Conservation (phyloP, 2,329 filamentous ascomycete species). For the Trichoderma hamatum region DNA sequence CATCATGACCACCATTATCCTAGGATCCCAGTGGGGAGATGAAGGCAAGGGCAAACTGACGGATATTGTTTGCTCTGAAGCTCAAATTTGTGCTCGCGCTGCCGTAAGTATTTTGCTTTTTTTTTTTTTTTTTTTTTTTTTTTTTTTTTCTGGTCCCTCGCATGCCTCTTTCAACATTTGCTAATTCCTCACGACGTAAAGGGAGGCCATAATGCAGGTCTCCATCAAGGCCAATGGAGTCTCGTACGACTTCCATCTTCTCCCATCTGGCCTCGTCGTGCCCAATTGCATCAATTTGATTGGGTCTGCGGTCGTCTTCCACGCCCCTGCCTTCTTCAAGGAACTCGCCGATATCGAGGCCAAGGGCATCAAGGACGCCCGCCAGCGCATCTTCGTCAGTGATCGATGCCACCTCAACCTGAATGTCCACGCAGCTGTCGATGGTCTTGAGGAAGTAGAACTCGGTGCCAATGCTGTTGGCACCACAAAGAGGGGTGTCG, state of each 20-base stretch:
- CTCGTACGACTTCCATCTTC: too few relatives aligned
- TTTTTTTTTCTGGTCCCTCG: neutral
- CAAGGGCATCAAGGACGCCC: slow-evolving; percentile 41
- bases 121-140: too few relatives aligned
- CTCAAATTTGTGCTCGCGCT: neutral
- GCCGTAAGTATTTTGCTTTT: neutral
- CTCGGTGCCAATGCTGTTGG: neutral
- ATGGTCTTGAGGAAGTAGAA: slow-evolving; percentile 64
- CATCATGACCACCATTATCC: too few relatives aligned
- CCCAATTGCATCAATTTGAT: too few relatives aligned
- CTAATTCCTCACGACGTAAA: too few relatives aligned
- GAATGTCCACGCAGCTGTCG: slow-evolving; percentile 66
- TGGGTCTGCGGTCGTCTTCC: too few relatives aligned
- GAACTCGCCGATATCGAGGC: slow-evolving; percentile 46
- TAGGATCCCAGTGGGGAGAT: too few relatives aligned
- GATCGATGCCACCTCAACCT: slow-evolving; percentile 67
- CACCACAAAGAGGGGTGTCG: neutral
- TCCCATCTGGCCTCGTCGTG: neutral
- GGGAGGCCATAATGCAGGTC: too few relatives aligned
- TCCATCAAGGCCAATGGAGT: too few relatives aligned
- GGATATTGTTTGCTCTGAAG: neutral
- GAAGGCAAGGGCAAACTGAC: neutral
- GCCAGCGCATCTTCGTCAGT: slow-evolving; percentile 61
- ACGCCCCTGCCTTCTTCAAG: too few relatives aligned
- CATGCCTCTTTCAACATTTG: neutral